Base-by-base conservation (phyloP, 2,329 filamentous ascomycete species). In the Parastagonospora nodorum region DNA sequence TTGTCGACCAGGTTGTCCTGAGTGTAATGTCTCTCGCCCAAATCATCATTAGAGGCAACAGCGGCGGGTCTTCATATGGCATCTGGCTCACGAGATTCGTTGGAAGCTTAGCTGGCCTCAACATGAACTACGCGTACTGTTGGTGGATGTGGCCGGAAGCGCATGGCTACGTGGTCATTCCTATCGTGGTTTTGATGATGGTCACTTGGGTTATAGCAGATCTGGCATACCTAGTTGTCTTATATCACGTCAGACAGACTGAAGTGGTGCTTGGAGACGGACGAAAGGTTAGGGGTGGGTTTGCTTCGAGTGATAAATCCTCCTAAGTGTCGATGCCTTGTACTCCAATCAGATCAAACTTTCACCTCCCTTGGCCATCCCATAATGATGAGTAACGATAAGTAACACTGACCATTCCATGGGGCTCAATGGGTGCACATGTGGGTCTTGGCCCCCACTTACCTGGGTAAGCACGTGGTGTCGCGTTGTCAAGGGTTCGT, bases 51-150 rank as follows among this genome's bases (percentile, higher is more conserved):
- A 68, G 80, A 45, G 74, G 75, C 1, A 79, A 81, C 58, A 79
- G 78, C 14, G 77, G 80, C 2, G 80, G 80, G 0, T 74, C 77
- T 37, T 77, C 75, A 45, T 81, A 78, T 0, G 91, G 91, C 0
- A 94, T 97, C 29, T 96, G 90, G 70, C 81, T 93, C 11, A 90
- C 90, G 0, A 89, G 90, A 0, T 85, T 97, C 41, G 63, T 96
- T 8, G 87, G 90, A 32, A 92, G 96, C 80, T 78, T 79, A 5
- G 78, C 95, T 73, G 92, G 96, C 73, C 31, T 57, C 27, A 52
- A 53, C 15, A 16, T 47, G 5, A 56, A 55, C 84, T 88, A 4
- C 81, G 83, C 71, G 62, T 68, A 67, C 27, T 80, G 80, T 41
- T 82, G 79, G 78, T 81, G 59, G 75, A 78, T 75, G 19, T 53